Conservation (phyloP, 2,329 filamentous ascomycete genomes). For the Trichoderma endophyticum region DNA sequence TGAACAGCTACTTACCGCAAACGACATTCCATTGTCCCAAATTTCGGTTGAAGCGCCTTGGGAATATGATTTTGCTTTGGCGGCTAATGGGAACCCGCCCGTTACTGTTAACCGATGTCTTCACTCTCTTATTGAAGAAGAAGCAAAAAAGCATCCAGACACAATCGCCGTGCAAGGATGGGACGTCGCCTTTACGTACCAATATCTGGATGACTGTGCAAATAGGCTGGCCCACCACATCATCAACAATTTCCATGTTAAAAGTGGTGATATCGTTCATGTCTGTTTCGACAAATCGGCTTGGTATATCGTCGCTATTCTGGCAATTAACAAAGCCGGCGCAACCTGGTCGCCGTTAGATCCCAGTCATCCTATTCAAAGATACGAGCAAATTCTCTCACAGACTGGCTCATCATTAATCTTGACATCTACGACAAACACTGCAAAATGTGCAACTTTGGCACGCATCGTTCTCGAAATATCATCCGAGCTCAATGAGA, state of each 20-base stretch:
- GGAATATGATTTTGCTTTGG: background rate
- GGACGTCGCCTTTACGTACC: slow-evolving; percentile 36
- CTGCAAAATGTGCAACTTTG: background rate
- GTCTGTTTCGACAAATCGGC: slow-evolving; percentile 14
- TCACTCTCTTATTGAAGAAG: slow-evolving; percentile 4
- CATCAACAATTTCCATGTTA: slow-evolving; percentile 17
- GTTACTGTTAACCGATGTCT: background rate
- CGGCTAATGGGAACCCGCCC: background rate
- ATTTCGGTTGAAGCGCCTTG: background rate
- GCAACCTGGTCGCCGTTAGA: slow-evolving; percentile 20
- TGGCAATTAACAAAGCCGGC: slow-evolving; percentile 21
- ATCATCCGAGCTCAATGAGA: background rate
- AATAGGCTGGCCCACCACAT: slow-evolving; percentile 17
- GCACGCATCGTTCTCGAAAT: background rate
- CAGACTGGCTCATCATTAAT: background rate
- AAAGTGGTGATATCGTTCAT: background rate
- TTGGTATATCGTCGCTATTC: slow-evolving; percentile 21
- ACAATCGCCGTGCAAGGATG: background rate
- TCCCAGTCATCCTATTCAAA: background rate
- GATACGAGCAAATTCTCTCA: background rate
- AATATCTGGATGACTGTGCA: slow-evolving; percentile 27
- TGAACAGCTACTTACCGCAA: background rate
- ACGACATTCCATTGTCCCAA: background rate
- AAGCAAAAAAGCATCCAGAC: background rate
- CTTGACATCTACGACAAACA: background rate